Base-by-base conservation (phyloP, 2,329 filamentous ascomycete genomes). In the Fusarium sp. region DNA sequence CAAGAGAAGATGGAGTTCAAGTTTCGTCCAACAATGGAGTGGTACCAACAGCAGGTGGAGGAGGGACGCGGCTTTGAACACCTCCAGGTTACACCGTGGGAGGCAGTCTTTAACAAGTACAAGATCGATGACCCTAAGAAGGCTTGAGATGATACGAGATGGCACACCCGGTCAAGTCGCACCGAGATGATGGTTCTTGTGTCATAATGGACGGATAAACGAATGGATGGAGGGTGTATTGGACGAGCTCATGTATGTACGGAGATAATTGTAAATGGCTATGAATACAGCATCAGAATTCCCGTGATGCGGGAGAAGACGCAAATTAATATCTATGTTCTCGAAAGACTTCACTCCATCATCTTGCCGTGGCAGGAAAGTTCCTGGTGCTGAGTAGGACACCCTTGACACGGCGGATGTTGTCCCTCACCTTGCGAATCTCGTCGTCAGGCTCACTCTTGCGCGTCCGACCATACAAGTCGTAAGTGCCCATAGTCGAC, bases 361-460 rank as follows among this genome's bases (percentile, higher is more conserved):
- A 79, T 68, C 76, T 76, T 33, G 80, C 75, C 38, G 81, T 81
- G 3, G 79, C 73, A n/a, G 89, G 90, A 70, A 95, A 95, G 73
- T 88, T 92, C 74, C 90, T 87, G 4, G 92, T 87, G 74, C 89
- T 93, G 61, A 96, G 79, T 71, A 96, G 81, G 10, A 93, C 87
- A 1, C 92, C 92, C 82, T 96, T 96, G 42, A 96, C 87, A 61
- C 91, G 86, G 69, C 92, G 83, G 56, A 96, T 94, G 66, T 90
- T 91, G 69, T 88, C 88, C 80, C 91, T 92, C 18, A 92, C 84
- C 75, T 87, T 88, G 68, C 88, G 88, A 73, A 93, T 89, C 79
- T 92, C 90, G 78, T 95, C 91, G 66, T 89, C 85, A 29, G 86
- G 85, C 72, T 88, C 88, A 54, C 79, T 78, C 70, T 77, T 82